phyloP scores from a whole-genome alignment of 2,329 filamentous ascomycete genomes.

The Alternaria hordeiaustralica region DNA sequence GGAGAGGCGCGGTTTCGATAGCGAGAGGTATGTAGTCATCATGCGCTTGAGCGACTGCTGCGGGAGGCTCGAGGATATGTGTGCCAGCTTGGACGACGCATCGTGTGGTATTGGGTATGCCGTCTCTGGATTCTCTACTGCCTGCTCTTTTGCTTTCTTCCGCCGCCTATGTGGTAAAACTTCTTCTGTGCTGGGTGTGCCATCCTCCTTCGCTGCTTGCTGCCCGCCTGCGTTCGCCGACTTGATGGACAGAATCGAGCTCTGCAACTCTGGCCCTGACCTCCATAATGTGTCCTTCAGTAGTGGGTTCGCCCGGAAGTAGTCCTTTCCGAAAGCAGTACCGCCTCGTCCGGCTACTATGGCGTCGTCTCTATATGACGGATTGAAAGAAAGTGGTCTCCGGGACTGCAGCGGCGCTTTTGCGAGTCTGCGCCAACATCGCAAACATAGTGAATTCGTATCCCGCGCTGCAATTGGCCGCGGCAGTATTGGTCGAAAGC shows the following conservation, averaged over 20 bases:
- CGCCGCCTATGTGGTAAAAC: slow-evolving; percentile 46
- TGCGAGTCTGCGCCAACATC: slow-evolving; percentile 43
- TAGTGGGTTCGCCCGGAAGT: slow-evolving; percentile 48
- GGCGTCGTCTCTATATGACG: slow-evolving; percentile 35
- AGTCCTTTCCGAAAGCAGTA: slow-evolving; percentile 45
- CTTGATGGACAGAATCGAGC: slow-evolving; percentile 30
- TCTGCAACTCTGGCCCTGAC: slow-evolving; percentile 40
- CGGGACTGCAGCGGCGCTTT: slow-evolving; percentile 27
- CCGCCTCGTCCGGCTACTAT: slow-evolving; percentile 38
- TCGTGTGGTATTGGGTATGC: slow-evolving; percentile 58
- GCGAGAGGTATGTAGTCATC: slow-evolving; percentile 81
- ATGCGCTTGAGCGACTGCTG: slow-evolving; percentile 67
- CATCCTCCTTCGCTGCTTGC: slow-evolving; percentile 14
- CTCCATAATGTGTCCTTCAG: slow-evolving; percentile 41
- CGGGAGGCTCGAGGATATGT: slow-evolving; percentile 63
- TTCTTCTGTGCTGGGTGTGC: slow-evolving; percentile 23
- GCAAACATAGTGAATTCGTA: slow-evolving; percentile 40
- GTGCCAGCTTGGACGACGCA: slow-evolving; percentile 66
- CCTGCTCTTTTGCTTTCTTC: slow-evolving; percentile 38
- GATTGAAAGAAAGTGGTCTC: slow-evolving; percentile 37
- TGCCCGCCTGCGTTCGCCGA: slow-evolving; percentile 7
- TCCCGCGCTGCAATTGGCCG: slow-evolving; percentile 38
- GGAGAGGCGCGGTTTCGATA: slow-evolving; percentile 94
- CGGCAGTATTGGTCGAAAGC: slow-evolving; percentile 42
- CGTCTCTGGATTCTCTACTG: slow-evolving; percentile 20